Evolutionary conservation across 1,139 yeast genomes (phyloP), one percentile per base, ranked within the genome.

Genomic region (Saccharomyces pastorianus): DNA sequence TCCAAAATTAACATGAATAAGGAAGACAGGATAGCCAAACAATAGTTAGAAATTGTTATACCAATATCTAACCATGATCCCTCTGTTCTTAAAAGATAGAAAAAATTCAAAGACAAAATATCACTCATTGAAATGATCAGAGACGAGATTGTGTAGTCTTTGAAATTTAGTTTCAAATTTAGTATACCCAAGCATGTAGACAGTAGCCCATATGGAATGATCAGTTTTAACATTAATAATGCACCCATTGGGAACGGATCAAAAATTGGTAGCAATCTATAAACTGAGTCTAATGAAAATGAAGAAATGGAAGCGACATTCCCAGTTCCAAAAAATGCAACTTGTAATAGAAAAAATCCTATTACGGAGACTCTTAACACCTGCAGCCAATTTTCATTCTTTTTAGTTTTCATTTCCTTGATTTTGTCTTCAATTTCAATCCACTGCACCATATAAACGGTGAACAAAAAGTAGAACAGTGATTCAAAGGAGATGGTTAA

Each of bases 51-150:
- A 53, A 95, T 95, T 14, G 96, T 88, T 46, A 93, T 85, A 6
- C 99, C 99, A 61, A 95, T 95, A 66, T 93, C 99, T 54, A 93
- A 78, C 99, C 99, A 95, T 42, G 95, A 84, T 4, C 99, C 99
- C 65, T 93, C 98, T 2, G 96, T 95, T 61, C 80, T 86, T 27
- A 95, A 90, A 63, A 90, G 73, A 71, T 83, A 95, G 75, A 95
- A 95, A 74, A 95, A 93, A 71, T 93, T 93, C 63, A 95, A 77
- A 3, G 97, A 87, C 49, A 95, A 70, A 56, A 95, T 81, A 67
- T 95, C 99, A 58, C 96, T 83, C 7, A 96, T 83, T 25, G 96
- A 84, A 51, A 95, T 84, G 56, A 93, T 91, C 74, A 93, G 79
- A 0, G 96, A 83, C 32, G 96, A 89, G 46, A 95, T 80, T 3